Percentiles rank a stretch among this genome's conserved stretches.
These are phyloP conservation scores for Naumovozyma castellii DNA, from an alignment of 805 yeast genomes.

Conservation along the genomic window DNA sequence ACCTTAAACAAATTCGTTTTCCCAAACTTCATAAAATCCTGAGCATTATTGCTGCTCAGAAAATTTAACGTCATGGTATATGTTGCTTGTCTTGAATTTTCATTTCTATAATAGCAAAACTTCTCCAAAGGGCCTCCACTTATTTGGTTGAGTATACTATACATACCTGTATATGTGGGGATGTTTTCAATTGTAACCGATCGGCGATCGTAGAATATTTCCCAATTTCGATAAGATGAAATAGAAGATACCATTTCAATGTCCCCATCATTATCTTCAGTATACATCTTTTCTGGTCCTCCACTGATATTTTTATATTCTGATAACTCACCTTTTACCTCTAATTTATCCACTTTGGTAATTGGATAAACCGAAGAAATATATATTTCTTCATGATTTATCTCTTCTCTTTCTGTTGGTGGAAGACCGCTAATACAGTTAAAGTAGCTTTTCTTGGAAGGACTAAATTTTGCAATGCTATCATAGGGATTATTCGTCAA, in stretches of 20 bases:
- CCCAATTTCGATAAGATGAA: neutral
- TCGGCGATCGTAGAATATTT: neutral
- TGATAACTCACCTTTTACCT: slow-evolving; percentile 5
- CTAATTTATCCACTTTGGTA: slow-evolving; percentile 2
- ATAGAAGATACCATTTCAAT: neutral
- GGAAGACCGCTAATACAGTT: neutral
- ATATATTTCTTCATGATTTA: neutral
- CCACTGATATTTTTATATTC: neutral
- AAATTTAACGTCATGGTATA: slow-evolving; percentile 37
- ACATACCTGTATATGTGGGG: slow-evolving; percentile 37
- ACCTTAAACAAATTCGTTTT: slow-evolving; percentile 45
- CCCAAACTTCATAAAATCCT: slow-evolving; percentile 42
- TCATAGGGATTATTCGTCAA: neutral
- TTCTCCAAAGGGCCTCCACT: slow-evolving; percentile 65
- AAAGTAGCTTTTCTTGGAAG: neutral
- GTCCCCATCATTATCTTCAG: neutral
- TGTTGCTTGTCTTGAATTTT: slow-evolving; percentile 1
- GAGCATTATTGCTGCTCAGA: slow-evolving; percentile 44
- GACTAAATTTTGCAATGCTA: neutral
- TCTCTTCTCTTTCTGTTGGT: neutral
- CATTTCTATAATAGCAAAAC: slow-evolving; percentile 26
- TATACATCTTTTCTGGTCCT: too few relatives aligned
- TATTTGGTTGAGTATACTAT: slow-evolving; percentile 43
- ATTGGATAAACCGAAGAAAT: neutral
- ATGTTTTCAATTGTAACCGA: slow-evolving; percentile 32